Percentiles rank a stretch among this genome's conserved stretches.
Conservation (phyloP, 2,329 filamentous ascomycete genomes). For the Teratosphaeria destructans region DNA sequence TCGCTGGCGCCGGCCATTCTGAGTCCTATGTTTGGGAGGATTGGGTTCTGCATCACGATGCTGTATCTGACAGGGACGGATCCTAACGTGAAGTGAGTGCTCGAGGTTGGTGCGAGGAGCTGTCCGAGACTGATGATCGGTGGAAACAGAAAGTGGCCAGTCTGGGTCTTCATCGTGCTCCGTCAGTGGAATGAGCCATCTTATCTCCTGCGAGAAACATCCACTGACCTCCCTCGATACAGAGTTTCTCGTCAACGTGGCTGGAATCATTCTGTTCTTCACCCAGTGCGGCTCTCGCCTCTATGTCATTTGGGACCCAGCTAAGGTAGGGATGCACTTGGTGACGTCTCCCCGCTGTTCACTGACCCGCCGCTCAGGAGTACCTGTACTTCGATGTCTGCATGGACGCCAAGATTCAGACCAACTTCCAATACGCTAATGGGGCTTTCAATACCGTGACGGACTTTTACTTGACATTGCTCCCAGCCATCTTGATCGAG, state of each 20-base stretch:
- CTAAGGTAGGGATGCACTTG: neutral
- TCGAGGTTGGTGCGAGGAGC: neutral
- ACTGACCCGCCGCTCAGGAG: neutral
- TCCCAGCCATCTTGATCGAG: constrained; percentile 21
- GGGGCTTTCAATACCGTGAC: constrained; percentile 21
- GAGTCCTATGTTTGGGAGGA: constrained; percentile 17
- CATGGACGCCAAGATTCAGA: constrained; percentile 7
- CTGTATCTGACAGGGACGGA: constrained; percentile 19
- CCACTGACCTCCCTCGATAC: neutral
- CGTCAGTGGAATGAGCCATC: neutral
- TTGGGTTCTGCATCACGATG: constrained; percentile 21
- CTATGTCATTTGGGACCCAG: constrained; percentile 9
- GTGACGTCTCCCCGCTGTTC: neutral
- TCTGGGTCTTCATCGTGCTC: constrained; percentile 16
- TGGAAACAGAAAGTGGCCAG: constrained; percentile 14
- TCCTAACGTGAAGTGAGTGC: constrained; percentile 7
- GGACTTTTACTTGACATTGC: constrained; percentile 18
- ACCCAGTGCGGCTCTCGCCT: constrained; percentile 18
- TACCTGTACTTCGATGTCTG: constrained; percentile 4
- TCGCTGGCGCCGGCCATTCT: constrained; percentile 16
- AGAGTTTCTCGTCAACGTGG: constrained; percentile 15
- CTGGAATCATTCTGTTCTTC: constrained; percentile 15
- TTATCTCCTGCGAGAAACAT: neutral
- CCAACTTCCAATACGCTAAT: constrained; percentile 12
- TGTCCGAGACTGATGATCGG: neutral